Evolutionary conservation across 2,329 filamentous ascomycete genomes (phyloP).

Genomic region (Cercospora sesami): DNA sequence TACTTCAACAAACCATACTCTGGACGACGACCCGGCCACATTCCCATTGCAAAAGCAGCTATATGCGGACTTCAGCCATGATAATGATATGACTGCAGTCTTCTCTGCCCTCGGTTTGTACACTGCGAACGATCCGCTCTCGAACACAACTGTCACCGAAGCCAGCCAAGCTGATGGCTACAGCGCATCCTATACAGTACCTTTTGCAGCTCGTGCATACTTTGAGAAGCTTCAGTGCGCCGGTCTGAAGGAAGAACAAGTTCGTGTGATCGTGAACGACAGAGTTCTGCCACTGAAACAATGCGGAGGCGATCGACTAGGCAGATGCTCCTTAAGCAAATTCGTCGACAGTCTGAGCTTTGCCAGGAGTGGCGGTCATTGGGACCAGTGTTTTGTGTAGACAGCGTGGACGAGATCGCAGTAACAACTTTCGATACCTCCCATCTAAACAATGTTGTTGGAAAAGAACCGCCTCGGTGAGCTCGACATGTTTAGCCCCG

Average conservation of each 20-base stretch:
- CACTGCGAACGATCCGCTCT: slow-evolving; percentile 58
- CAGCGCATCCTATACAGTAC: slow-evolving; percentile 74
- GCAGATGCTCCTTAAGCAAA: slow-evolving; percentile 66
- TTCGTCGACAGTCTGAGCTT: slow-evolving; percentile 78
- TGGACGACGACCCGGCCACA: slow-evolving; percentile 65
- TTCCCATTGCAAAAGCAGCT: slow-evolving; percentile 70
- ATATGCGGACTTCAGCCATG: slow-evolving; percentile 90
- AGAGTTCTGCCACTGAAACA: slow-evolving; percentile 70
- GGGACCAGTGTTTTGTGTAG: slow-evolving; percentile 60
- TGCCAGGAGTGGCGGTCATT: slow-evolving; percentile 69
- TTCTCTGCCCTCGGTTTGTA: slow-evolving; percentile 78
- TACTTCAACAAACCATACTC: slow-evolving; percentile 74
- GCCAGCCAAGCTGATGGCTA: slow-evolving; percentile 64
- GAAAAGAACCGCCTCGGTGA: neutral
- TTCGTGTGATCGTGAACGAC: slow-evolving; percentile 81
- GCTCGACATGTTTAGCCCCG: neutral
- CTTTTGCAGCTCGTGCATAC: slow-evolving; percentile 78
- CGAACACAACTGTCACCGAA: slow-evolving; percentile 50
- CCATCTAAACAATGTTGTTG: neutral
- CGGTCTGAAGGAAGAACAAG: slow-evolving; percentile 63
- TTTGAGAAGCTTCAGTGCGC: slow-evolving; percentile 81
- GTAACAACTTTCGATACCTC: neutral
- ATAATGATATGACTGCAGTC: slow-evolving; percentile 79
- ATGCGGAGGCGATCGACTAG: slow-evolving; percentile 69
- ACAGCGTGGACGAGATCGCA: neutral